These are phyloP conservation scores for Phellopilus nigrolimitatus DNA, from an alignment of 1,284 basidiomycete species.

Conservation along the genomic window DNA sequence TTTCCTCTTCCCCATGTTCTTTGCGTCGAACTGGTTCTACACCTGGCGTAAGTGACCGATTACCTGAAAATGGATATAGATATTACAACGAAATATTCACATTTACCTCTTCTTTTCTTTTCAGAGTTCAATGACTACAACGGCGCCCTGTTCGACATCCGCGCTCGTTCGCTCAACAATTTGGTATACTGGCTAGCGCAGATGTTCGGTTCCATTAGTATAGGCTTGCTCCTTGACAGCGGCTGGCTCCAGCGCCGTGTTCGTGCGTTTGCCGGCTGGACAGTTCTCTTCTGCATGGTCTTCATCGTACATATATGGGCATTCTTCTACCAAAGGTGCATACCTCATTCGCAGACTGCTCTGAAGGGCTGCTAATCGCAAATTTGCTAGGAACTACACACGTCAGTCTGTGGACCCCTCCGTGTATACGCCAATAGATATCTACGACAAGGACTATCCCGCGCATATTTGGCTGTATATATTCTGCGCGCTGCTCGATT, in stretches of 20 bases:
- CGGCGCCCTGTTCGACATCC: slow-evolving; percentile 35
- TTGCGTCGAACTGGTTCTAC: slow-evolving; percentile 36
- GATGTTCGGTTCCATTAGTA: slow-evolving; percentile 36
- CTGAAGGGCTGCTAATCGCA: not conserved
- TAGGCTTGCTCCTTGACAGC: slow-evolving; percentile 30
- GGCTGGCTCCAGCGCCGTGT: slow-evolving; percentile 39
- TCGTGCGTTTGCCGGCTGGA: slow-evolving; percentile 63
- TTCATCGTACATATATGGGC: slow-evolving; percentile 65
- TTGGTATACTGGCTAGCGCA: slow-evolving; percentile 37
- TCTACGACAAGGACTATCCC: slow-evolving; percentile 30
- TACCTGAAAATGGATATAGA: not conserved
- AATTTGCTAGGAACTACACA: slow-evolving; percentile 61
- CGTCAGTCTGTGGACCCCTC: slow-evolving; percentile 35
- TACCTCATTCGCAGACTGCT: slow-evolving; percentile 12
- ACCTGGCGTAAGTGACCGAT: slow-evolving; percentile 30
- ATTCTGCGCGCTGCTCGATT: slow-evolving; percentile 37
- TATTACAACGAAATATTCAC: not conserved
- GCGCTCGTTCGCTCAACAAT: slow-evolving; percentile 35
- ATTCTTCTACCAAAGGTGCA: slow-evolving; percentile 64
- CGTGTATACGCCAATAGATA: slow-evolving; percentile 29
- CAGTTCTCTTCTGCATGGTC: slow-evolving; percentile 52
- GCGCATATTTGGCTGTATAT: slow-evolving; percentile 36
- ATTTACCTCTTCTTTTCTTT: not conserved
- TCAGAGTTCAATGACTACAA: slow-evolving; percentile 37
- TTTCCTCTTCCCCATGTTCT: slow-evolving; percentile 37